phyloP scores from a whole-genome alignment of 2,329 filamentous ascomycete genomes.

The Monosporascus sp. region DNA sequence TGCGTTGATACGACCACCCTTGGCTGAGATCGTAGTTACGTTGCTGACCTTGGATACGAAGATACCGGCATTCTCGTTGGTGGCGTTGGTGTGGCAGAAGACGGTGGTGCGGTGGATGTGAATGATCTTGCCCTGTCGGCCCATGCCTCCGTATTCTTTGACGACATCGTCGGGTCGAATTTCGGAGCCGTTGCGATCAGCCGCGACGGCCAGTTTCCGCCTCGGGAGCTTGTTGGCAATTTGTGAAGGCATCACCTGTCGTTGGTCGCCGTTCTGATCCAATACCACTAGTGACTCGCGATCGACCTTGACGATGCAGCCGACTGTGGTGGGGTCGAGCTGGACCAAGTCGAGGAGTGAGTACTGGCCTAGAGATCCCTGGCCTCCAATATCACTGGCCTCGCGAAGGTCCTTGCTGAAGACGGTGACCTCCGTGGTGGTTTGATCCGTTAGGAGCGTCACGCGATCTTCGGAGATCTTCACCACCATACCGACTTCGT shows the following conservation, averaged over 20 bases:
- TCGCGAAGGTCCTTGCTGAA: constrained; percentile 96
- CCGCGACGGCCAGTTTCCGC: constrained; percentile 80
- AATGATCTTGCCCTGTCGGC: constrained; percentile 80
- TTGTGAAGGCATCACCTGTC: constrained; percentile 82
- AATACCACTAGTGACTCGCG: constrained; percentile 85
- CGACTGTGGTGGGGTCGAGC: constrained; percentile 86
- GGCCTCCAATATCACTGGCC: constrained; percentile 85
- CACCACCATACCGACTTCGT: constrained; percentile 96
- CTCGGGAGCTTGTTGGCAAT: constrained; percentile 84
- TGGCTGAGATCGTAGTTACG: constrained; percentile 87
- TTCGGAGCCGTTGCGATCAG: constrained; percentile 88
- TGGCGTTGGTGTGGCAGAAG: constrained; percentile 80
- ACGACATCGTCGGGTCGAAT: constrained; percentile 89
- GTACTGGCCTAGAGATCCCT: constrained; percentile 80
- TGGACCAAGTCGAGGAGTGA: constrained; percentile 92
- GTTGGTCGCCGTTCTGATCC: constrained; percentile 81
- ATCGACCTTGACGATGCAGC: constrained; percentile 91
- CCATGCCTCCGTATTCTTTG: constrained; percentile 82
- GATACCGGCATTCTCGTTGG: constrained; percentile 81
- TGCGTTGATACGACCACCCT: constrained; percentile 73
- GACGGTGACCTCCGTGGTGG: constrained; percentile 88
- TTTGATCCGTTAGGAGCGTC: constrained; percentile 88
- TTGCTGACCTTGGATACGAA: constrained; percentile 84
- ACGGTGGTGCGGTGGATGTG: constrained; percentile 92
- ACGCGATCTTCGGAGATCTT: constrained; percentile 89